Conservation (phyloP, 345 rosid genomes). For the Salix udensis region DNA sequence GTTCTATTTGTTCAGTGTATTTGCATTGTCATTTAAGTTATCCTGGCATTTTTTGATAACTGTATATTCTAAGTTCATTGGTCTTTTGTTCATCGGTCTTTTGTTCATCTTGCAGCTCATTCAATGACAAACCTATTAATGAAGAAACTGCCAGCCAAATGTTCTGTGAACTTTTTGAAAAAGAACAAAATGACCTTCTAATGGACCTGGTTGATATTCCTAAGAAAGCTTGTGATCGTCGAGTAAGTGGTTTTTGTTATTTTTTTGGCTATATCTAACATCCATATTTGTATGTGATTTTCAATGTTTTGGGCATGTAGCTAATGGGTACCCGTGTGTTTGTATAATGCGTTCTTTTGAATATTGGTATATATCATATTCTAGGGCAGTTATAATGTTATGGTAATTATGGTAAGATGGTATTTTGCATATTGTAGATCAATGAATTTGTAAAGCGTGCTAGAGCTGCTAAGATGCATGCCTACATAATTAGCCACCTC, state of each 20-base stretch:
- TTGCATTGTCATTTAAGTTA: not conserved
- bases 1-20: not conserved
- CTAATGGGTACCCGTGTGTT: not conserved
- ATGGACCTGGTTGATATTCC: conserved; percentile 29
- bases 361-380: no score
- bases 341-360: not conserved
- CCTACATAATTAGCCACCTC: conserved; percentile 82
- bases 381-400: not conserved
- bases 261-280: not conserved
- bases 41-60: not conserved
- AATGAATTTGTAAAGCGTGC: conserved; percentile 97
- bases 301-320: not conserved
- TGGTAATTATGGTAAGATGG: not conserved
- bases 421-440: conserved; percentile 36
- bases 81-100: not conserved
- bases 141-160: conserved; percentile 62
- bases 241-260: not conserved
- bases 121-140: conserved; percentile 83
- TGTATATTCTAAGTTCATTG: not conserved
- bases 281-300: not conserved
- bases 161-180: conserved; percentile 21
- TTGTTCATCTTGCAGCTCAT: conserved; percentile 59
- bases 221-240: conserved; percentile 28
- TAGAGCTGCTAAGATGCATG: conserved; percentile 92
- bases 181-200: conserved; percentile 26